Evolutionary conservation across 345 rosid species (phyloP).

Genomic region (Brassica carinata): DNA sequence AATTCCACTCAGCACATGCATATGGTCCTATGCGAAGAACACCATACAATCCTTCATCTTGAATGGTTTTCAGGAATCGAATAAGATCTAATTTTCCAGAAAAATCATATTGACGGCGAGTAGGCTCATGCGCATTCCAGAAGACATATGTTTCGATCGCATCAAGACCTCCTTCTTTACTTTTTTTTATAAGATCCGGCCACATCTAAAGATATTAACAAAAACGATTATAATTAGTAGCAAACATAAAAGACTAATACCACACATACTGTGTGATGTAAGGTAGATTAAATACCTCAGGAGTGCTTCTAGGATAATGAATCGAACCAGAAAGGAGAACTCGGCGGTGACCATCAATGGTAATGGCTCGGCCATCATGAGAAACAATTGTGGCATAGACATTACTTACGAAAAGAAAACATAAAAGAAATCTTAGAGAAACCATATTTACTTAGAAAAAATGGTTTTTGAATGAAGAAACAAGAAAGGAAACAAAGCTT

Average conservation of each 20-base stretch:
- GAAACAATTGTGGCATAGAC: neutral
- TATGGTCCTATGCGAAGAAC: too few species aligned
- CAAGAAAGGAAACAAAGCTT: neutral
- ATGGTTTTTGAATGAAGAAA: neutral
- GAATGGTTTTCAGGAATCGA: too few species aligned
- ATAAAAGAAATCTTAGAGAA: neutral
- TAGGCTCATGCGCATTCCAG: neutral
- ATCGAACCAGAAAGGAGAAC: slow-evolving; percentile 50
- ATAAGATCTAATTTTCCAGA: too few species aligned
- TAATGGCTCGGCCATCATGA: slow-evolving; percentile 45
- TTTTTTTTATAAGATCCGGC: neutral
- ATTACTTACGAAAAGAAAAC: neutral
- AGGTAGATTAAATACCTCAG: neutral
- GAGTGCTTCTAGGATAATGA: slow-evolving; percentile 51
- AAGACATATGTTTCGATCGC: neutral
- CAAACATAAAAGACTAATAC: neutral
- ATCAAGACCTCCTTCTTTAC: neutral
- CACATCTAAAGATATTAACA: neutral
- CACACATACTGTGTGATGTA: neutral
- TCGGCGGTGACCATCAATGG: slow-evolving; percentile 52
- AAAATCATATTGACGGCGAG: too few species aligned
- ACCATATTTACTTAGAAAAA: too few species aligned
- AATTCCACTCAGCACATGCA: too few species aligned
- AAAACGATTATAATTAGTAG: neutral
- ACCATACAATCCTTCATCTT: too few species aligned